Conservation (phyloP, 495 filamentous ascomycete genomes). For the Bathelium albidoporum region DNA sequence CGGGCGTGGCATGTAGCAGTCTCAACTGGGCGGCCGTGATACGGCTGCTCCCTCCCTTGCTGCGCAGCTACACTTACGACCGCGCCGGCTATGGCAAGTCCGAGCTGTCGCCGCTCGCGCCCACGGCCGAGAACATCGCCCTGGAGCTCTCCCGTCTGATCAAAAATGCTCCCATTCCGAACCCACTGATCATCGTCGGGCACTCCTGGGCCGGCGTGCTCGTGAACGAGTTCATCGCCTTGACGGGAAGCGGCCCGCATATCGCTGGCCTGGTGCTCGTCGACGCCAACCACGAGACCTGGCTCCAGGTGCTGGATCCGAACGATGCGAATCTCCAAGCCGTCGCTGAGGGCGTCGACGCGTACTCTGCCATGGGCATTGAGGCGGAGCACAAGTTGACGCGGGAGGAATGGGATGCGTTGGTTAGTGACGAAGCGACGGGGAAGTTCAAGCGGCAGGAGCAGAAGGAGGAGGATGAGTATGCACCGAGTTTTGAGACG, state of each 20-base stretch:
- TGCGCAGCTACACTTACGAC: slow-evolving; percentile 19
- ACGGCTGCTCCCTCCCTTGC: slow-evolving; percentile 11
- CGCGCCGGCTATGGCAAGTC: slow-evolving; percentile 16
- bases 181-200: slow-evolving; percentile 15
- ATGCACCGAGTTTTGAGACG: slow-evolving; percentile 15
- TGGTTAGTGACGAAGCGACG: slow-evolving; percentile 9
- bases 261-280: slow-evolving; percentile 19
- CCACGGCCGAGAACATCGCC: slow-evolving; percentile 17
- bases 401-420: slow-evolving; percentile 18
- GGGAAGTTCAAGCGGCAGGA: slow-evolving; percentile 12
- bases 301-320: slow-evolving; percentile 12
- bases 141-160: slow-evolving; percentile 18
- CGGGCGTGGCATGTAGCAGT: slow-evolving; percentile 13
- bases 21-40: slow-evolving; percentile 15
- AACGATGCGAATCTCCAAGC: slow-evolving; percentile 10
- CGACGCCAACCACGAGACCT: slow-evolving; percentile 17
- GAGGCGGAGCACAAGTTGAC: slow-evolving; percentile 18
- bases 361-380: slow-evolving; percentile 11
- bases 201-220: slow-evolving; percentile 19
- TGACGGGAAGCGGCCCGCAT: slow-evolving; percentile 10
- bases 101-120: slow-evolving; percentile 16
- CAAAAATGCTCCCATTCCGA: slow-evolving; percentile 14
- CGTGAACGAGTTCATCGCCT: slow-evolving; percentile 12
- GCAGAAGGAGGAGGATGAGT: slow-evolving; percentile 14
- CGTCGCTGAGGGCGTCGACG: slow-evolving; percentile 10